Base-by-base conservation (phyloP, 805 yeast genomes). In the Candida anglica region DNA sequence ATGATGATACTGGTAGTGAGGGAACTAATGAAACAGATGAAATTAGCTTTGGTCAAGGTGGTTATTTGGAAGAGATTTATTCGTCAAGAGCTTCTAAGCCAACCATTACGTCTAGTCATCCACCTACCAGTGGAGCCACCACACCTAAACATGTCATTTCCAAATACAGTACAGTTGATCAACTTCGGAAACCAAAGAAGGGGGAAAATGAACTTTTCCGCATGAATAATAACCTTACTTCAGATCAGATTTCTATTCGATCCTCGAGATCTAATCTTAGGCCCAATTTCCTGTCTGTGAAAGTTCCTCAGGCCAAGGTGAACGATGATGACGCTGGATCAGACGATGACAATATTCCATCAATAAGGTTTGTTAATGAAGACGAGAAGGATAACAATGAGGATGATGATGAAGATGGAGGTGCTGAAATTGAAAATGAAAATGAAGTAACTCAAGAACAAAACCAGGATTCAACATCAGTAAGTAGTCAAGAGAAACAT, bases 241-340 rank as follows among this genome's bases (percentile, higher is more conserved):
- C 55, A 0, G 66, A 58, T 35, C 58, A 49, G 22, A 21, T 56
- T 5, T 63, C 71, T 1, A 36, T 54, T 6, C 50, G 60, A 28
- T 56, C 69, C 2, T 55, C 66, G 1, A 47, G 52, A 11, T 54
- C 67, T 11, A 63, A 64, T 36, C 55, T 67, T 25, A 66, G 75
- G 30, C 86, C 88, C 0, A 75, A 76, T 29, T 80, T 85, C 44
- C 76, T 84, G 22, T 81, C 91, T 2, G 81, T 77, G 27, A 79
- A 82, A 31, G 69, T 83, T 32, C 93, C 93, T 1, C 71, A 75
- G 40, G 75, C 91, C 0, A 77, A 71, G 40, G 70, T 83, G 1
- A 59, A 79, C 30, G 86, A 80, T 38, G 82, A 80, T 40, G 86
- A 82, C 0, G 74, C 73, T 15, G 88, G 85, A 11, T 32, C 34